A percentile compares a stretch with the other conserved stretches of the same genome.
Conservation (phyloP, 805 yeast species). For the Cyberlindnera lachancei region DNA sequence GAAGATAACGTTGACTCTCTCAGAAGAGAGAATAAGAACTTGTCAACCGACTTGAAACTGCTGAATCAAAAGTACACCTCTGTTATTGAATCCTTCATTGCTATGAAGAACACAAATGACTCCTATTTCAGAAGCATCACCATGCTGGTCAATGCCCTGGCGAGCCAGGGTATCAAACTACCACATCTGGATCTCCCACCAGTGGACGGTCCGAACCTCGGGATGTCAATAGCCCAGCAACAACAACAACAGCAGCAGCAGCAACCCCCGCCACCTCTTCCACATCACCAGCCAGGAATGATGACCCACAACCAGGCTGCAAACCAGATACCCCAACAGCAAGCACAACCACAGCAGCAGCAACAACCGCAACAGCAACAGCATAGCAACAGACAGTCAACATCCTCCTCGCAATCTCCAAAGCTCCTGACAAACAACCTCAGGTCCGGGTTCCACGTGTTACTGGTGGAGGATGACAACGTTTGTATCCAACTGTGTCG, state of each 20-base stretch:
- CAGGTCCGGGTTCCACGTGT: conserved; percentile 53
- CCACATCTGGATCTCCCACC: conserved; percentile 55
- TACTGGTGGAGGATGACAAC: conserved; percentile 73
- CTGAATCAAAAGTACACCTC: conserved; percentile 55
- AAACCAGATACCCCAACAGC: conserved; percentile 6
- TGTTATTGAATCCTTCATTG: conserved; percentile 51
- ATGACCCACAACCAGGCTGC: too few relatives aligned
- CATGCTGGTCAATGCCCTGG: conserved; percentile 39
- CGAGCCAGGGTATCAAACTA: conserved; percentile 57
- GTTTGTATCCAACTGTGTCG: conserved; percentile 79
- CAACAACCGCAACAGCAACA: conserved; percentile 5
- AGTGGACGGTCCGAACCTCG: conserved; percentile 4
- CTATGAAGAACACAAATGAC: conserved; percentile 50
- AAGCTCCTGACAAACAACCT: conserved; percentile 15
- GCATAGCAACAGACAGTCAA: neutral
- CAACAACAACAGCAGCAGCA: conserved; percentile 9
- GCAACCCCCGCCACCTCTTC: too few relatives aligned
- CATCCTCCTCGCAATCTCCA: conserved; percentile 6
- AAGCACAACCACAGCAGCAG: conserved; percentile 8
- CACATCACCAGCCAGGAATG: too few relatives aligned
- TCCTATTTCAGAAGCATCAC: conserved; percentile 46
- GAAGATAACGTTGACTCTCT: conserved; percentile 13
- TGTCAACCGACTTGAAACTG: conserved; percentile 30
- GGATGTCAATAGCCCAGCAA: conserved; percentile 5
- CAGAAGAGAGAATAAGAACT: conserved; percentile 26